A percentile compares a stretch with the other conserved stretches of the same genome.
phyloP scores from a whole-genome alignment of 805 yeast species.

The Hanseniaspora occidentalis region DNA sequence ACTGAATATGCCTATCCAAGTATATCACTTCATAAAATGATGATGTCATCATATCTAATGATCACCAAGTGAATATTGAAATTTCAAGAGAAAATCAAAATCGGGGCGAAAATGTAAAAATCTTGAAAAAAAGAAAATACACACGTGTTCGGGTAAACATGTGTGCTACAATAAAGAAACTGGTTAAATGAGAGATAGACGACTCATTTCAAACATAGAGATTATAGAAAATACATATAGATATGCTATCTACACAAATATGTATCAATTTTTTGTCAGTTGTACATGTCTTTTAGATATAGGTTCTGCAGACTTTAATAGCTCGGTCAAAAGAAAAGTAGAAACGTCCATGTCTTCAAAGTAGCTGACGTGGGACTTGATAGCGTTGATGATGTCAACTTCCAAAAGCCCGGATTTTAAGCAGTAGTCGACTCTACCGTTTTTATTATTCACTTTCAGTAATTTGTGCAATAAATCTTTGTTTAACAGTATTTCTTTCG shows the following conservation, averaged over 20 bases:
- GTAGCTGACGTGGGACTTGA: constrained; percentile 81
- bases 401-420: constrained; percentile 71
- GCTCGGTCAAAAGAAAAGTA: constrained; percentile 57
- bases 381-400: constrained; percentile 63
- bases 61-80: no score
- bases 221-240: no score
- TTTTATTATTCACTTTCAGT: constrained; percentile 26
- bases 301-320: constrained; percentile 16
- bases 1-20: no score
- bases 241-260: not conserved
- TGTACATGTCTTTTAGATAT: not conserved
- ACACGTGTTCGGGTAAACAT: not conserved
- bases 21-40: no score
- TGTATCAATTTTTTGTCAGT: not conserved
- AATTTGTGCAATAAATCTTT: not conserved
- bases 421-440: constrained; percentile 73
- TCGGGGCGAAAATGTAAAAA: no score
- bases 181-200: no score
- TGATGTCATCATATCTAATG: no score
- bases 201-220: not conserved
- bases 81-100: no score
- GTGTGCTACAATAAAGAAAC: no score
- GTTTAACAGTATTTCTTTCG: not conserved
- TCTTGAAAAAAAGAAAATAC: not conserved
- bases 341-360: constrained; percentile 81